Conservation (phyloP, 2,329 filamentous ascomycete genomes). For the Clarireedia monteithiana region DNA sequence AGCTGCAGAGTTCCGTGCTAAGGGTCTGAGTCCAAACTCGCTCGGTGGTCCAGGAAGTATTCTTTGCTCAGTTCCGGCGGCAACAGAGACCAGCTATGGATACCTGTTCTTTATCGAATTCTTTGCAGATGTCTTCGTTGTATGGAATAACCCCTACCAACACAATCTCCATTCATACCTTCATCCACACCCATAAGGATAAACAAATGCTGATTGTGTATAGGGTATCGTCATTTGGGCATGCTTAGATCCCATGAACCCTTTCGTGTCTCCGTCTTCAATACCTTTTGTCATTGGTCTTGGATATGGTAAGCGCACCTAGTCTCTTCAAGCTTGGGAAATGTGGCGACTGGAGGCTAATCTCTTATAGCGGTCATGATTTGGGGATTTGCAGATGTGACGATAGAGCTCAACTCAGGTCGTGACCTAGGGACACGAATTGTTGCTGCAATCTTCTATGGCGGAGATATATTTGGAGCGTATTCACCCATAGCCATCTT, state of each 20-base stretch:
- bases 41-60: constrained; percentile 46
- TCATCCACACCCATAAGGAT: too few species aligned
- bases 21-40: constrained; percentile 34
- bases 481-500: constrained; percentile 48
- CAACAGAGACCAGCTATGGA: constrained; percentile 44
- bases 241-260: constrained; percentile 49
- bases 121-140: constrained; percentile 48
- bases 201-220: background rate
- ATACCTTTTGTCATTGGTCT: constrained; percentile 49
- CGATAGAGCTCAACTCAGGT: constrained; percentile 49
- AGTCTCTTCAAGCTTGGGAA: constrained; percentile 15
- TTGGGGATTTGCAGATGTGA: constrained; percentile 49
- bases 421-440: constrained; percentile 51
- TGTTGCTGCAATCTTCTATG: constrained; percentile 50
- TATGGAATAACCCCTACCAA: constrained; percentile 1
- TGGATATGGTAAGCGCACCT: constrained; percentile 32
- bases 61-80: constrained; percentile 44
- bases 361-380: constrained; percentile 26
- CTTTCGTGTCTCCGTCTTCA: constrained; percentile 40
- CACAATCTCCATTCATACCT: too few species aligned
- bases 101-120: constrained; percentile 52
- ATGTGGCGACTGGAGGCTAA: constrained; percentile 23
- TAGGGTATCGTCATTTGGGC: constrained; percentile 47
- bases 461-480: constrained; percentile 40
- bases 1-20: constrained; percentile 25